Percentiles rank a stretch among this genome's conserved stretches.
Conservation (phyloP, 169 alveolate species). For the Cryptosporidium felis region DNA sequence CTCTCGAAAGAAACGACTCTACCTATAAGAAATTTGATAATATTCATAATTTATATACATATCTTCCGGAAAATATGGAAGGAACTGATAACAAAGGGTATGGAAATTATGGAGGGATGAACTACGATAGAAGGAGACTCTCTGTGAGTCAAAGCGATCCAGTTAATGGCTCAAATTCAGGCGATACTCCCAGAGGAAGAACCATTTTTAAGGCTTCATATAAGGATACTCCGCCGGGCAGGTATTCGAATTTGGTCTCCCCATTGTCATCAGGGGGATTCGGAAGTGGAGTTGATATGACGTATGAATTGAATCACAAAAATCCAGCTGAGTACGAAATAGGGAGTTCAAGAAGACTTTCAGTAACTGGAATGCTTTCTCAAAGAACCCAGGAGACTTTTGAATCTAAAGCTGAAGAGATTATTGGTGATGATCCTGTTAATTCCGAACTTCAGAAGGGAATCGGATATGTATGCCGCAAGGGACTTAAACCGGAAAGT, state of each 20-base stretch:
- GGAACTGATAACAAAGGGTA: constrained; percentile 14
- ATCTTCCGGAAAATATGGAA: constrained; percentile 9
- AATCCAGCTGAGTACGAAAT: too few relatives aligned
- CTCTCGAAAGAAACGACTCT: constrained; percentile 11
- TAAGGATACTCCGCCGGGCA: not conserved
- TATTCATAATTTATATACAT: not conserved
- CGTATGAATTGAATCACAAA: too few relatives aligned
- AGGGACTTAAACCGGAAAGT: constrained; percentile 88
- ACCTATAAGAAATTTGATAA: not conserved
- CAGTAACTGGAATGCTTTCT: constrained; percentile 61
- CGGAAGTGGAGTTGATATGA: too few relatives aligned
- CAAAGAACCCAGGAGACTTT: constrained; percentile 56
- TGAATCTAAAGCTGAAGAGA: constrained; percentile 65
- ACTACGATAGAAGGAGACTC: constrained; percentile 61
- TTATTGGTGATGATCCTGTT: constrained; percentile 52
- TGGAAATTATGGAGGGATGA: not conserved
- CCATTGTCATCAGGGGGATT: too few relatives aligned
- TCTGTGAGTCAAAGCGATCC: constrained; percentile 69
- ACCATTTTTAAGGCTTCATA: constrained; percentile 43
- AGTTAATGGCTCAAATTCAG: constrained; percentile 13
- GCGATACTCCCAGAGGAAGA: constrained; percentile 63
- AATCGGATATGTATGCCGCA: constrained; percentile 83
- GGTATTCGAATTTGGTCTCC: not conserved
- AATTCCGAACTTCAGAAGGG: constrained; percentile 70
- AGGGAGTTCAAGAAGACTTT: constrained; percentile 44